Base-by-base conservation (phyloP, 176 grass and related monocot genomes). In the Zizania latifolia region DNA sequence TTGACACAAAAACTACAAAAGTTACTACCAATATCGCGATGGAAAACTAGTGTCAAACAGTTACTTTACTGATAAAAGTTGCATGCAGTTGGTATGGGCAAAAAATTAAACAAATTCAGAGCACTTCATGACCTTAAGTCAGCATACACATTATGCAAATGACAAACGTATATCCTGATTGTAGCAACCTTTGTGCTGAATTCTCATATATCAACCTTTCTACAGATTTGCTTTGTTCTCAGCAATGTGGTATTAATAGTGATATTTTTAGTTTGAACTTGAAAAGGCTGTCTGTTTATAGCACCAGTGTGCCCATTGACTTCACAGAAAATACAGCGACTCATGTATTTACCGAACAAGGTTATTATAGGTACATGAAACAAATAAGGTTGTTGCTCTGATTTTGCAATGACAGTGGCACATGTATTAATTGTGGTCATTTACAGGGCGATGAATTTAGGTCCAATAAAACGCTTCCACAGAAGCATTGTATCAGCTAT, bases 1-100 rank as follows among this genome's bases (percentile, higher is more conserved):
- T 65, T 72, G 13, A 38, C 30, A 72, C 4, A 23, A 85, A 72
- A 79, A 1, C 50, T 74, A 72, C 4, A 23, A 85, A 72, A 79
- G 2, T 59, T 74, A 68, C 12, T 13, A 32, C 16, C 17, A 15
- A 37, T 36, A 7, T 44, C 23, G 9, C 17, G 41, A 41, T 29
- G 16, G 24, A 48, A 57, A 57, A 24, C 46, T 32, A 27, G 24
- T 60, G 22, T 19, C 37, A 27, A 68, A 43, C 40, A 55, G 11
- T 40, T 66, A 85, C 24, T 73, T 59, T 78, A 31, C 69, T 37
- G 13, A 43, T 15, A 34, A 3, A 23, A 80, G 3, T 26, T 6
- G 4, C 45, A 65, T 19, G 27, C 21, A 48, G 22, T 79, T 76
- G 16, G 23, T 16, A 76, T 67, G 24, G 73, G 7, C 46, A 35